Evolutionary conservation across 1,139 yeast species (phyloP).

Genomic region (Nadsonia starkeyi-henricii): DNA sequence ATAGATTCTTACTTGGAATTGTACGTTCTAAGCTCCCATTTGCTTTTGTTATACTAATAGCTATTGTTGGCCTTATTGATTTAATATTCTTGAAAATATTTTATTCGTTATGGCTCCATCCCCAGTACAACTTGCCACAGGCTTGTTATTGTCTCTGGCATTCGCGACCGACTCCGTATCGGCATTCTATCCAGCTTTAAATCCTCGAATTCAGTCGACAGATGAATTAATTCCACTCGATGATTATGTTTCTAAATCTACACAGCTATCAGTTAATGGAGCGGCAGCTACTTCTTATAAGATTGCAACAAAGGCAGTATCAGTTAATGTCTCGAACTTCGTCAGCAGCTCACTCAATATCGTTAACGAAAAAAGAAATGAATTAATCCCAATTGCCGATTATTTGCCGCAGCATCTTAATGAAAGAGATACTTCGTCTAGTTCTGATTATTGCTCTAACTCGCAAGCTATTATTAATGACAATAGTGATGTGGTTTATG

Average conservation of each 20-base stretch:
- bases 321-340: neutral
- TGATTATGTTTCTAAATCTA: neutral
- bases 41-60: no score
- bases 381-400: neutral
- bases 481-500: conserved; percentile 20
- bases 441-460: neutral
- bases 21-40: no score
- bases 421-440: neutral
- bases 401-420: neutral
- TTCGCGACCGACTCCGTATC: neutral
- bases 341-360: neutral
- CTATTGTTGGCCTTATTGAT: no score
- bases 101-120: no score
- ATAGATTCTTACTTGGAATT: no score
- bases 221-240: neutral
- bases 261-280: neutral
- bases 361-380: neutral
- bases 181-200: neutral
- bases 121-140: no score
- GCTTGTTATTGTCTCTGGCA: neutral
- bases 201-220: neutral
- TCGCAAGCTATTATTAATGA: neutral
- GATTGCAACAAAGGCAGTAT: neutral
- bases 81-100: no score
- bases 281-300: neutral